Percentiles rank a stretch among this genome's conserved stretches.
Evolutionary conservation across 345 rosid species (phyloP).

Genomic region (Citrus glauca): DNA sequence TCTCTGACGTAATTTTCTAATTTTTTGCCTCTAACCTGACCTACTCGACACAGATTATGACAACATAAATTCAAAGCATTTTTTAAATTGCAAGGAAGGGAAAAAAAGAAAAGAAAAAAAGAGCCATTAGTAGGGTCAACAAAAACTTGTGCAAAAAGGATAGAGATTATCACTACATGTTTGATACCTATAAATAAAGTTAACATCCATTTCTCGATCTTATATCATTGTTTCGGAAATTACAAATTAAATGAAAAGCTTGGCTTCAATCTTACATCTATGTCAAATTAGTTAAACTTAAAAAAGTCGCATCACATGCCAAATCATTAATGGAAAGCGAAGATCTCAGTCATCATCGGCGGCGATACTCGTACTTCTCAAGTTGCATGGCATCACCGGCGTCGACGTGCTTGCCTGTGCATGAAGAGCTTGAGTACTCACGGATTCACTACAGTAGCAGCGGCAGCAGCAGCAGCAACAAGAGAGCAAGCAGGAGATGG

Average conservation of each 20-base stretch:
- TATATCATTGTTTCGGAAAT: conserved; percentile 16
- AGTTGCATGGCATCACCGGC: conserved; percentile 41
- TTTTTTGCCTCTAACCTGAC: not conserved
- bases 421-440: conserved; percentile 43
- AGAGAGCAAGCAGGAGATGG: conserved; percentile 29
- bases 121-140: not conserved
- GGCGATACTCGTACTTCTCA: conserved; percentile 30
- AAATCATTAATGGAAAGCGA: conserved; percentile 40
- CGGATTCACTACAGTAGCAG: conserved; percentile 30
- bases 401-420: conserved; percentile 38
- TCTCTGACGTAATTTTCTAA: conserved; percentile 1
- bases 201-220: not conserved
- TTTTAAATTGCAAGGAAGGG: not conserved
- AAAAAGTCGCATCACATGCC: not conserved
- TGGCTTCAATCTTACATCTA: not conserved
- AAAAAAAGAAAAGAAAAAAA: not conserved
- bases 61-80: not conserved
- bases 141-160: not conserved
- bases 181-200: conserved; percentile 22
- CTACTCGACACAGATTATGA: not conserved
- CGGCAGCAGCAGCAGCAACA: conserved; percentile 8
- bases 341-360: conserved; percentile 27
- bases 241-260: not conserved
- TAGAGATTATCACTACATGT: not conserved
- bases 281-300: not conserved